These are phyloP conservation scores for Monilinia fructicola DNA, from an alignment of 2,329 filamentous ascomycete species.

Conservation along the genomic window DNA sequence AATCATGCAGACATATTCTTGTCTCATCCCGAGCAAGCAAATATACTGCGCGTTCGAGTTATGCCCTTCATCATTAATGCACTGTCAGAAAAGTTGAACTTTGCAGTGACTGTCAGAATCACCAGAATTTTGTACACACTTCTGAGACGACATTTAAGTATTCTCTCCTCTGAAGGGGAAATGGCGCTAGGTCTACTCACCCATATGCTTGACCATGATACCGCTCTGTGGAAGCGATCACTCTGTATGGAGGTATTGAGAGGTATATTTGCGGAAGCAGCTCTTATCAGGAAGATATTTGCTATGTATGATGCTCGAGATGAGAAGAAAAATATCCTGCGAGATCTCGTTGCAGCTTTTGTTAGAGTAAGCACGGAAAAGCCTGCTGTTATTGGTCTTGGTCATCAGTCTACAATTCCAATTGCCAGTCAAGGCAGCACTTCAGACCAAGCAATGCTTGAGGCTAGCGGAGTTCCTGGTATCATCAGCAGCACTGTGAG, in stretches of 20 bases:
- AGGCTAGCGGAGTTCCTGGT: slow-evolving; percentile 82
- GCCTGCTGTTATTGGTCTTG: slow-evolving; percentile 81
- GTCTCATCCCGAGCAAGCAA: slow-evolving; percentile 74
- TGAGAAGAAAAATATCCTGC: slow-evolving; percentile 72
- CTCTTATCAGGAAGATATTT: slow-evolving; percentile 76
- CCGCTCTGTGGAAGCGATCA: slow-evolving; percentile 79
- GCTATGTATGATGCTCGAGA: slow-evolving; percentile 73
- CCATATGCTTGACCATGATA: slow-evolving; percentile 84
- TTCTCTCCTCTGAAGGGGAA: slow-evolving; percentile 76
- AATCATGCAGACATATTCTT: slow-evolving; percentile 82
- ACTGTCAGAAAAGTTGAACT: slow-evolving; percentile 74
- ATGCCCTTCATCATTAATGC: slow-evolving; percentile 81
- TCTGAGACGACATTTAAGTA: slow-evolving; percentile 72
- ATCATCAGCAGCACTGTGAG: slow-evolving; percentile 75
- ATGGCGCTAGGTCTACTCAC: slow-evolving; percentile 79
- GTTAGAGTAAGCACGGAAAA: slow-evolving; percentile 93
- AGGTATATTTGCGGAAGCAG: slow-evolving; percentile 78
- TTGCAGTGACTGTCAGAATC: slow-evolving; percentile 78
- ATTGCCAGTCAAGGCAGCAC: slow-evolving; percentile 58
- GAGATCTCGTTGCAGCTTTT: slow-evolving; percentile 80
- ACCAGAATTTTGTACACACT: slow-evolving; percentile 81
- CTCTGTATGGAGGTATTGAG: slow-evolving; percentile 90
- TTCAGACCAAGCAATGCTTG: slow-evolving; percentile 82
- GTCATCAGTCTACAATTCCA: slow-evolving; percentile 84
- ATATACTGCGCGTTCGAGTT: slow-evolving; percentile 72